Evolutionary conservation across 352 stramenopile genomes (phyloP), one percentile per base, ranked within the genome.

Genomic region (Paralagenidium karlingii): DNA sequence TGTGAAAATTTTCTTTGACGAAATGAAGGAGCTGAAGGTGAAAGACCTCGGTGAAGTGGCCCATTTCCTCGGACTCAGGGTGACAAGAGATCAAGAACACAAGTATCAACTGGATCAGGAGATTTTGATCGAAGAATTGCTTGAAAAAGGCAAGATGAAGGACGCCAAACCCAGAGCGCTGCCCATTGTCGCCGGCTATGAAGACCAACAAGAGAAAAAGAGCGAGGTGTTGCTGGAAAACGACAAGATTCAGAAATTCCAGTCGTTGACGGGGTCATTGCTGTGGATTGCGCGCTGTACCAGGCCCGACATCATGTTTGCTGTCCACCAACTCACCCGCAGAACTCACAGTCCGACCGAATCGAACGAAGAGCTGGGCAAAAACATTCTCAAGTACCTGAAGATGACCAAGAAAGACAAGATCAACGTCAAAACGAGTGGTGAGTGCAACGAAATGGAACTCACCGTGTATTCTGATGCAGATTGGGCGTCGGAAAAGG

Each of bases 221-320:
- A 34, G 19, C 20, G 4, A 7, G 30, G 20, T 32, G 32, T 19
- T 44, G 3, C 15, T 51, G 19, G 42, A 45, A 5, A 62, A 43
- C 0, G 21, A 53, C 4, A 38, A 34, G 27, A 54, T 15, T n/a
- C 28, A 33, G 13, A n/a, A 33, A 6, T 63, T 70, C 18, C 52
- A 59, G 49, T 62, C 55, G 0, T 12, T 75, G 3, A 45, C 65
- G 0, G 56, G 53, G 0, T 64, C 44, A 18, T 37, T 64, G 12
- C 15, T 63, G 9, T 66, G 55, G 55, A 19, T 65, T 0, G 20
- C 54, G 3, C 16, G 55, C 0, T 66, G 47, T 34, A 63, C 48
- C 0, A 15, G 55, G 3, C 49, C 59, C 0, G 44, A 58, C 38
- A 61, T 58, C 18, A 15, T 44, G 1, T 63, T 51, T 30, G 54